Evolutionary conservation across 805 yeast genomes (phyloP).

Genomic region (Myxozyma neglecta): DNA sequence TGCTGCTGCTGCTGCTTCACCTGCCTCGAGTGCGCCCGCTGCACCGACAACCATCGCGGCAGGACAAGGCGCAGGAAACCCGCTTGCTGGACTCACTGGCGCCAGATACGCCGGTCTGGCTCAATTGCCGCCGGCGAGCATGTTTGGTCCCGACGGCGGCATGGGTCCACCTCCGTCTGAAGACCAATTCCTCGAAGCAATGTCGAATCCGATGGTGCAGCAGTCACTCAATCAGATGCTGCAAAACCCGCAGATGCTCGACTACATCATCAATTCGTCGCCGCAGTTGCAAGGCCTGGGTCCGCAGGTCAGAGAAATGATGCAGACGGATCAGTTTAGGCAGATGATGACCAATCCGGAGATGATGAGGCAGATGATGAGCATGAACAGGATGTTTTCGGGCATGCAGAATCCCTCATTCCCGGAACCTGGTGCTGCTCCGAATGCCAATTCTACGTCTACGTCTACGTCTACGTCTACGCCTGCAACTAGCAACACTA

Average conservation of each 20-base stretch:
- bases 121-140: constrained; percentile 78
- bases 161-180: constrained; percentile 75
- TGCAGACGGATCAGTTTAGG: constrained; percentile 81
- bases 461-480: constrained; percentile 32
- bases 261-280: constrained; percentile 72
- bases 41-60: constrained; percentile 82
- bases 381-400: constrained; percentile 56
- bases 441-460: constrained; percentile 28
- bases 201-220: constrained; percentile 79
- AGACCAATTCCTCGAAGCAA: constrained; percentile 69
- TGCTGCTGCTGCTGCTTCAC: constrained; percentile 33
- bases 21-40: constrained; percentile 33
- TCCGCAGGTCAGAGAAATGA: constrained; percentile 81
- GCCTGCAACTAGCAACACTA: constrained; percentile 34
- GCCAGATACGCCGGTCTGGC: constrained; percentile 94
- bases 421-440: constrained; percentile 40
- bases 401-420: constrained; percentile 27
- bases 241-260: constrained; percentile 85
- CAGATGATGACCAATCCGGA: constrained; percentile 82
- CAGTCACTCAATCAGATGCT: constrained; percentile 80
- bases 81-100: constrained; percentile 87
- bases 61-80: constrained; percentile 86
- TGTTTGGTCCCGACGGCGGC: constrained; percentile 96
- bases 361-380: constrained; percentile 78
- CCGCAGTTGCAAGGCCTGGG: constrained; percentile 83